A percentile compares a stretch with the other conserved stretches of the same genome.
phyloP scores from a whole-genome alignment of 2,329 filamentous ascomycete species.

The Xylariaceae sp. region DNA sequence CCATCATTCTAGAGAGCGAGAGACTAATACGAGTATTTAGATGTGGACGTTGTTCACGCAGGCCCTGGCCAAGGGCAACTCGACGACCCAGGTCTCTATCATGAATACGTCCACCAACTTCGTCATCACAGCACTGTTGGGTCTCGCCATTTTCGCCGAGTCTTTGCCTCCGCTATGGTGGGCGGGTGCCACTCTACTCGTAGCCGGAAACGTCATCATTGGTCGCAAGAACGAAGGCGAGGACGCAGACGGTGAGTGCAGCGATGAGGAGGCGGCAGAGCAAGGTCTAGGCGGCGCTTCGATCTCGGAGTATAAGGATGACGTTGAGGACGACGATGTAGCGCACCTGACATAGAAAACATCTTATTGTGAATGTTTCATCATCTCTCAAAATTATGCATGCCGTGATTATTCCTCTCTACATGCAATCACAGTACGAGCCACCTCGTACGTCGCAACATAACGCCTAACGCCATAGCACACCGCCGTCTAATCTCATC shows the following conservation, averaged over 20 bases:
- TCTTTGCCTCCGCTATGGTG: conserved; percentile 69
- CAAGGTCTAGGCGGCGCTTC: neutral
- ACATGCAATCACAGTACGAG: neutral
- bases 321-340: conserved; percentile 18
- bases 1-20: too few species aligned
- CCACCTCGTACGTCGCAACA: neutral
- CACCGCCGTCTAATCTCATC: too few species aligned
- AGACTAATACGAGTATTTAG: conserved; percentile 4
- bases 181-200: conserved; percentile 64
- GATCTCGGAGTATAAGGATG: conserved; percentile 9
- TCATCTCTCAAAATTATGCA: too few species aligned
- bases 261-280: conserved; percentile 1
- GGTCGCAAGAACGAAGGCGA: conserved; percentile 49
- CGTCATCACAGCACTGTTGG: conserved; percentile 68
- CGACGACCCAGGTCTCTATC: conserved; percentile 73
- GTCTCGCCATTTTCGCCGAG: conserved; percentile 66
- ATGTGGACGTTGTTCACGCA: conserved; percentile 84
- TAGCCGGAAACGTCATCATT: conserved; percentile 73
- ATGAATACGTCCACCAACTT: conserved; percentile 82
- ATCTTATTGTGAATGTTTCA: too few species aligned
- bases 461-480: conserved; percentile 6
- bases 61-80: conserved; percentile 66
- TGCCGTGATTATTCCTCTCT: too few species aligned
- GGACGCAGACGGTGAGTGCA: neutral
- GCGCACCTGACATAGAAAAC: neutral